Evolutionary conservation across 495 filamentous ascomycete genomes (phyloP).

Genomic region (Sphaerosporella brunnea): DNA sequence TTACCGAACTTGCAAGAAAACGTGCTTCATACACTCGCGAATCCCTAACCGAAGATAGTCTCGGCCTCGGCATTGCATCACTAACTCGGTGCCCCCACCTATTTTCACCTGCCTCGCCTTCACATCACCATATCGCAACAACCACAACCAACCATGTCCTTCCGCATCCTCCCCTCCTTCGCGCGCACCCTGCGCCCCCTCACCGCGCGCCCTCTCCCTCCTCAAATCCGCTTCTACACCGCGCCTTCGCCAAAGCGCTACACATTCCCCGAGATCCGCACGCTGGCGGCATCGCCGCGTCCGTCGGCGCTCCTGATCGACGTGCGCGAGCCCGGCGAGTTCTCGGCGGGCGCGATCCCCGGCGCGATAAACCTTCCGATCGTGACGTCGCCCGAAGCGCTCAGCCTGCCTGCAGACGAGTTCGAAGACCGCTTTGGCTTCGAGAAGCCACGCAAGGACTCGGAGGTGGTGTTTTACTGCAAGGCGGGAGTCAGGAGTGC

Average conservation of each 20-base stretch:
- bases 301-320: conserved; percentile 35
- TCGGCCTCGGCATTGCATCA: conserved; percentile 1
- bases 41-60: no score
- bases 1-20: no score
- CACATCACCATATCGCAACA: background rate
- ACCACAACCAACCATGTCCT: background rate
- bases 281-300: conserved; percentile 20
- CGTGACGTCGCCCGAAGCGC: conserved; percentile 53
- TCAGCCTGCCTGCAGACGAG: conserved; percentile 53
- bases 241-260: background rate
- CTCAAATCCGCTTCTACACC: background rate
- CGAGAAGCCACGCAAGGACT: conserved; percentile 37
- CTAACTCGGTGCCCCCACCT: no score
- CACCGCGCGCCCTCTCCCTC: background rate
- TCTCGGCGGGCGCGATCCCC: conserved; percentile 59
- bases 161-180: background rate
- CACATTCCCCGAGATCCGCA: conserved; percentile 18
- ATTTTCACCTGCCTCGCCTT: no score
- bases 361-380: conserved; percentile 64
- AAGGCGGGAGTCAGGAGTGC: conserved; percentile 69
- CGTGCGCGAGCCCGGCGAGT: conserved; percentile 72
- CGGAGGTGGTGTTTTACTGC: conserved; percentile 74
- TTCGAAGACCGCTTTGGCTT: conserved; percentile 62
- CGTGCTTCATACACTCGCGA: no score
- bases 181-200: background rate